These are phyloP conservation scores for Xerocomellus dryophilus DNA, from an alignment of 768 basidiomycete species.

Conservation along the genomic window DNA sequence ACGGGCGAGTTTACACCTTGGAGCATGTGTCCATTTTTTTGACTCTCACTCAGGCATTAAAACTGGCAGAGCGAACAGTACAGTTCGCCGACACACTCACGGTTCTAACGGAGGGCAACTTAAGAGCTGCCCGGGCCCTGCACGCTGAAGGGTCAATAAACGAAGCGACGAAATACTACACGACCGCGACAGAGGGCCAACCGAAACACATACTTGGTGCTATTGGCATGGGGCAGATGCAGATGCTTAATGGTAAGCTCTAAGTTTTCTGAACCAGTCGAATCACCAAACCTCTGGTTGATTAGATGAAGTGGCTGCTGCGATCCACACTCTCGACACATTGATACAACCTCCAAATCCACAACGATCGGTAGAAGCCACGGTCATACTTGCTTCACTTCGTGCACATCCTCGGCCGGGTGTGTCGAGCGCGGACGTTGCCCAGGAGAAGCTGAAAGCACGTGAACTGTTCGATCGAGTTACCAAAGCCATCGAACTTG, in stretches of 20 bases:
- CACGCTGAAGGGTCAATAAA: constrained; percentile 65
- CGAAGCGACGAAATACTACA: constrained; percentile 72
- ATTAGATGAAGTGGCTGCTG: constrained; percentile 76
- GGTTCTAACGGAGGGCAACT: constrained; percentile 81
- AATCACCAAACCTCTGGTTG: constrained; percentile 1
- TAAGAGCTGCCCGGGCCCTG: constrained; percentile 76
- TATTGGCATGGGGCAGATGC: constrained; percentile 84
- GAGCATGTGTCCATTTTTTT: neutral
- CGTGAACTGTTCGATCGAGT: constrained; percentile 81
- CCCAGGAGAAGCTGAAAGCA: constrained; percentile 68
- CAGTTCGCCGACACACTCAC: constrained; percentile 90
- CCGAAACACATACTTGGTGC: constrained; percentile 76
- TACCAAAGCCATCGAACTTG: constrained; percentile 59
- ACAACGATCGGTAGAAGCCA: constrained; percentile 76
- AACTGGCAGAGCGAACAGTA: constrained; percentile 90
- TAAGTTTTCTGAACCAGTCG: neutral
- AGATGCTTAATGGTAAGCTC: constrained; percentile 72
- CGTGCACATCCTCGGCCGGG: constrained; percentile 81
- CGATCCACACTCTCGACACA: constrained; percentile 81
- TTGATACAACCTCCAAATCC: constrained; percentile 64
- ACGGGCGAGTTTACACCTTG: constrained; percentile 42
- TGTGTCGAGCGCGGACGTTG: constrained; percentile 67
- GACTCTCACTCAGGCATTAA: constrained; percentile 58
- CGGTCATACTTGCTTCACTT: constrained; percentile 84
- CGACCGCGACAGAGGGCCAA: constrained; percentile 60